Conservation (phyloP, 228 moss, liverwort and hornwort genomes). For the Sphagnum fallax region DNA sequence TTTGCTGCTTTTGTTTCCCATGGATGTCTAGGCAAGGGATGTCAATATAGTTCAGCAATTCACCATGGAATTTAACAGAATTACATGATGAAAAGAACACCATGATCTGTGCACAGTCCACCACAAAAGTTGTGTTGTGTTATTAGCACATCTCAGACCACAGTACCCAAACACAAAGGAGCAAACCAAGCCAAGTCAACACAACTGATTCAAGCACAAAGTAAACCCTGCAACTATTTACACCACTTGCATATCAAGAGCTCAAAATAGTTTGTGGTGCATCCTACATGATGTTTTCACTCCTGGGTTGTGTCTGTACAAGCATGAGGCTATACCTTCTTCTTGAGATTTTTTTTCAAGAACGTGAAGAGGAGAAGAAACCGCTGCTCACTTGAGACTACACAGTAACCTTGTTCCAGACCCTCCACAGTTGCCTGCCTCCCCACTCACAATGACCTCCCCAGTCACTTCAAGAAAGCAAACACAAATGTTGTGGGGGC, state of each 20-base stretch:
- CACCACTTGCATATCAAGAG: no score
- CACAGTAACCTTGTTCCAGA: constrained; percentile 93
- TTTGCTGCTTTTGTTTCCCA: constrained; percentile 99
- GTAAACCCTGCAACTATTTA: no score
- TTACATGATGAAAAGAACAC: constrained; percentile 98
- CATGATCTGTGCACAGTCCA: constrained; percentile 53
- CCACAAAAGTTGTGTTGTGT: background rate
- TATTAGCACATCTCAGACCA: no score
- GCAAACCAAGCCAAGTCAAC: no score
- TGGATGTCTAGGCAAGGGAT: constrained; percentile 97
- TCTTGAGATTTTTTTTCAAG: constrained; percentile 94
- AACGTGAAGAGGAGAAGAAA: constrained; percentile 95
- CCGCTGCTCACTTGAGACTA: constrained; percentile 78
- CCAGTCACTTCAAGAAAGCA: no score
- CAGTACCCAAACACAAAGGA: no score
- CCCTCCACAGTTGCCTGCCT: constrained; percentile 89
- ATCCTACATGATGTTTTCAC: no score
- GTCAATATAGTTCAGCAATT: constrained; percentile 91
- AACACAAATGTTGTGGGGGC: no score
- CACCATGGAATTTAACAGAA: constrained; percentile 81
- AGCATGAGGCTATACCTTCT: constrained; percentile 46
- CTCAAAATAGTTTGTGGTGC: no score
- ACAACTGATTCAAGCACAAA: no score
- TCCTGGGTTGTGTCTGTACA: no score
- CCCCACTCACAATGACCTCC: background rate